phyloP scores from a whole-genome alignment of 768 basidiomycete genomes.

The Porphyrellus cyaneotinctus region DNA sequence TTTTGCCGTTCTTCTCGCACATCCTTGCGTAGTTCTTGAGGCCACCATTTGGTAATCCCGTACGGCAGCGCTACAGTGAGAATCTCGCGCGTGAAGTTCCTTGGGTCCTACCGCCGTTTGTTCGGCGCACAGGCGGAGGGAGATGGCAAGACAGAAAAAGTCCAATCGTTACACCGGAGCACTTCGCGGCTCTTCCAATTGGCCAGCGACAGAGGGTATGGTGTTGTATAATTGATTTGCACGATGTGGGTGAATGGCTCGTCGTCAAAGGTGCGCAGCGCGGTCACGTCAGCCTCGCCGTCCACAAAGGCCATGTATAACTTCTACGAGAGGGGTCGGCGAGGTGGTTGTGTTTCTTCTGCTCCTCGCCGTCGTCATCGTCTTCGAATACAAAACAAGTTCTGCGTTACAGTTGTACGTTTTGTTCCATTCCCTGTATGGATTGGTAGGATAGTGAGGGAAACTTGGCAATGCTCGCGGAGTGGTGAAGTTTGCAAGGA shows the following conservation, averaged over 20 bases:
- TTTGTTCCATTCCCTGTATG: conserved; percentile 3
- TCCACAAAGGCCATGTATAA: conserved; percentile 22
- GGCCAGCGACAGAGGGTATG: background rate
- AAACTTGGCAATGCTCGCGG: conserved; percentile 5
- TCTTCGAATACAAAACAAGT: conserved; percentile 6
- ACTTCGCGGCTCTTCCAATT: background rate
- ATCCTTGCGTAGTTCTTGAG: background rate
- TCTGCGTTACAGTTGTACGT: background rate
- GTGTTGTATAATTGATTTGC: conserved; percentile 3
- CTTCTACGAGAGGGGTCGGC: conserved; percentile 3
- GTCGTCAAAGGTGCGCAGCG: conserved; percentile 10
- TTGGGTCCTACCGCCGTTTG: conserved; percentile 26
- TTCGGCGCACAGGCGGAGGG: background rate
- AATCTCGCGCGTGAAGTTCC: conserved; percentile 42
- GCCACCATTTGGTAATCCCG: conserved; percentile 1
- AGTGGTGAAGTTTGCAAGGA: background rate
- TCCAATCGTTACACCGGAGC: background rate
- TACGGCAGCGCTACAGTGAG: conserved; percentile 39
- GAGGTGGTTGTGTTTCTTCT: background rate
- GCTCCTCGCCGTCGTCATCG: background rate
- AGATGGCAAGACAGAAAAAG: background rate
- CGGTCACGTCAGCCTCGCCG: conserved; percentile 3
- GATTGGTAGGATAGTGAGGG: conserved; percentile 8
- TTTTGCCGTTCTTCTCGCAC: background rate
- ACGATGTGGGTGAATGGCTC: conserved; percentile 21